Evolutionary conservation across 2,329 filamentous ascomycete genomes (phyloP), one percentile per base, ranked within the genome.

Genomic region (Cercospora sesami): DNA sequence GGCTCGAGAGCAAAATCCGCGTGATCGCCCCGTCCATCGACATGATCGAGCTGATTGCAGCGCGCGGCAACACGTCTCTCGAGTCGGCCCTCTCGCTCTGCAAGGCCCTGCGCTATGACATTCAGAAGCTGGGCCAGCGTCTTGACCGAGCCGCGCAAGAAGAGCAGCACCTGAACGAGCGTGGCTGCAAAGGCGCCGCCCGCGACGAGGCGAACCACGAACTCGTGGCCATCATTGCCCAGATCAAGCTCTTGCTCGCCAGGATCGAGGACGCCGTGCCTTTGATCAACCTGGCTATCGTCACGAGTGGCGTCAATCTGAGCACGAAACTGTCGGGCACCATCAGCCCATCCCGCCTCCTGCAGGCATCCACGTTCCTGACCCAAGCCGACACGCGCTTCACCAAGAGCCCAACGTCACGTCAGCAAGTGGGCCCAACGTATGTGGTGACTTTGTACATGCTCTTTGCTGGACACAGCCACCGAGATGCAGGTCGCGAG

Each of bases 371-470:
- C 76, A 95, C 93, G 4, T 91, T 97, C 71, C 84, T 98, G 60
- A 96, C 90, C 30, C 87, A 93, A 55, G 93, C 93, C 2, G 95
- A 99, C 78, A 90, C 89, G 0, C 90, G 93, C 71, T 97, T 95
- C 79, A 86, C 87, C 2, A 84, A 88, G 70, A 83, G 87, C 48
- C 86, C 89, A 5, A 84, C 82, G 0, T 81, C 83, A 9, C 85
- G 90, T 0, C 88, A 92, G 57, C 93, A 97, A 76, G 91, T 98
- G 68, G 95, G 95, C 0, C 93, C 94, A 0, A 87, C 89, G 0
- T 98, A 97, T 75, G 90, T 87, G 0, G 79, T 98, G 7, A 96
- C 94, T 0, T 82, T 98, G 73, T 99, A 98, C 79, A 97, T 98
- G 93, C 86, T 98, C 0, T 99, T 98, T 75, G 85, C 90, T 2